phyloP scores from a whole-genome alignment of 2,329 filamentous ascomycete genomes.

The Alternaria atra region DNA sequence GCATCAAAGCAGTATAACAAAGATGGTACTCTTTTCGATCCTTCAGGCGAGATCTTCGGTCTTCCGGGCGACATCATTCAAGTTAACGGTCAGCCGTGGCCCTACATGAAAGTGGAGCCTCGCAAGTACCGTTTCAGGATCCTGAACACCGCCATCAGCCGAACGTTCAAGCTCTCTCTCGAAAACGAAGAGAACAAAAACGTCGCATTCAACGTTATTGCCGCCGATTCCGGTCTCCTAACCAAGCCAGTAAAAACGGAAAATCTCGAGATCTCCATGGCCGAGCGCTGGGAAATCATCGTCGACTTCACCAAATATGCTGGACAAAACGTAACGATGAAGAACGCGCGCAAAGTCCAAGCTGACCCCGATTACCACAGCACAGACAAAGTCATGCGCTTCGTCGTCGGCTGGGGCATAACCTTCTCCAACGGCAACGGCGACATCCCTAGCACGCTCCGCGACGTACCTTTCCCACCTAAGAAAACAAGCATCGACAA shows the following conservation, averaged over 20 bases:
- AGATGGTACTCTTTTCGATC: slow-evolving; percentile 62
- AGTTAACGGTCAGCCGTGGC: slow-evolving; percentile 69
- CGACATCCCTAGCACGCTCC: slow-evolving; percentile 36
- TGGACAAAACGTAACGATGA: slow-evolving; percentile 61
- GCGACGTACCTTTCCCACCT: slow-evolving; percentile 45
- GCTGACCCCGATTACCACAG: slow-evolving; percentile 62
- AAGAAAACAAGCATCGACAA: slow-evolving; percentile 40
- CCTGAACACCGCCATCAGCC: slow-evolving; percentile 55
- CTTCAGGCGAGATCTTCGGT: slow-evolving; percentile 59
- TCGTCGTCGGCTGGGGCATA: slow-evolving; percentile 56
- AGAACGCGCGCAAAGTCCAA: slow-evolving; percentile 57
- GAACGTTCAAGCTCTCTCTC: slow-evolving; percentile 63
- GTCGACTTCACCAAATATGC: slow-evolving; percentile 63
- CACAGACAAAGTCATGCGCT: slow-evolving; percentile 53
- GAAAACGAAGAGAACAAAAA: slow-evolving; percentile 47
- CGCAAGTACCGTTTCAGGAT: slow-evolving; percentile 68
- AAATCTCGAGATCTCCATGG: slow-evolving; percentile 62
- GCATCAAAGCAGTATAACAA: slow-evolving; percentile 63
- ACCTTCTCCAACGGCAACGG: slow-evolving; percentile 32
- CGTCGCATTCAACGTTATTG: slow-evolving; percentile 64
- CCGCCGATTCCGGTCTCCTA: slow-evolving; percentile 59
- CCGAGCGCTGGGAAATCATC: slow-evolving; percentile 67
- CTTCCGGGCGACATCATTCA: slow-evolving; percentile 65
- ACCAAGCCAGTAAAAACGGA: slow-evolving; percentile 56
- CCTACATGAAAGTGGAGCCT: slow-evolving; percentile 66